Evolutionary conservation across 2,329 filamentous ascomycete species (phyloP).

Genomic region (Trichoderma afroharzianum): DNA sequence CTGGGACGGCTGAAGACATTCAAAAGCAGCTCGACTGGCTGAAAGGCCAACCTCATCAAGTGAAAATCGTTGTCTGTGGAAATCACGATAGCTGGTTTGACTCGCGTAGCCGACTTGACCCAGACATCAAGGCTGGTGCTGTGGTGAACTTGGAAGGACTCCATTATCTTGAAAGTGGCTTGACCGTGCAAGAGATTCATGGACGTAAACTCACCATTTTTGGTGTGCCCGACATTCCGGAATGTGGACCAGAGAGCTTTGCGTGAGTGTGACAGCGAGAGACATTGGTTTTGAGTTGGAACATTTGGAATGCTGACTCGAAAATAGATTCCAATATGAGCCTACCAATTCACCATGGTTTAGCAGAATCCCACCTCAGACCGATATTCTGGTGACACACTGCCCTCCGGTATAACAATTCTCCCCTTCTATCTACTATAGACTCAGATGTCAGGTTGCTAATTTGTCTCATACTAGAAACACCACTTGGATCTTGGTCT

Average conservation of each 20-base stretch:
- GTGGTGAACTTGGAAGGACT: conserved; percentile 64
- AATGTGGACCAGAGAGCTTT: conserved; percentile 66
- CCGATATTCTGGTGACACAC: conserved; percentile 79
- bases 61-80: conserved; percentile 80
- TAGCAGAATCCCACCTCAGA: conserved; percentile 64
- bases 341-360: conserved; percentile 66
- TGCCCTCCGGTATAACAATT: conserved; percentile 59
- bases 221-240: conserved; percentile 76
- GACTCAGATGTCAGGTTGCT: background rate
- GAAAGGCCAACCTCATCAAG: conserved; percentile 63
- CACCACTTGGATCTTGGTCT: conserved; percentile 66
- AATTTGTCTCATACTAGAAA: conserved; percentile 38
- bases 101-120: conserved; percentile 52
- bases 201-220: conserved; percentile 60
- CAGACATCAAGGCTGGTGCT: conserved; percentile 51
- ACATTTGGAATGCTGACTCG: background rate
- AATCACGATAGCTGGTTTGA: conserved; percentile 92
- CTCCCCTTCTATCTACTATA: background rate
- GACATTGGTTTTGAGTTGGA: background rate
- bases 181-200: conserved; percentile 60
- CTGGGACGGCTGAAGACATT: conserved; percentile 68
- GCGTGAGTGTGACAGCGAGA: conserved; percentile 39
- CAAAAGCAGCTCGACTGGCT: conserved; percentile 87
- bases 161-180: conserved; percentile 70
- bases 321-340: conserved; percentile 66